phyloP scores from a whole-genome alignment of 202 grass and related monocot genomes.

The Setaria viridis region DNA sequence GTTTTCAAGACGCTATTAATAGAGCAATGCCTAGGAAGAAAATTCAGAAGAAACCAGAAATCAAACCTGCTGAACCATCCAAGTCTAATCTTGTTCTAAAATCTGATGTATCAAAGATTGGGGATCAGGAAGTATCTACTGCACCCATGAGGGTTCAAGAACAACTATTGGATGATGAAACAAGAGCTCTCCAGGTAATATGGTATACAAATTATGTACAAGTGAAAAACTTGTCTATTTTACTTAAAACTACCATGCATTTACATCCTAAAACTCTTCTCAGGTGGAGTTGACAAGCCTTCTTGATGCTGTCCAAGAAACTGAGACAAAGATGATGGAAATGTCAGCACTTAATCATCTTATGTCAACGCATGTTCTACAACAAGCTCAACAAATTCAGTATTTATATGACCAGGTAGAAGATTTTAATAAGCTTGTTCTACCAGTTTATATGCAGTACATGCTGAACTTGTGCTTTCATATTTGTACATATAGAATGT shows the following conservation, averaged over 20 bases:
- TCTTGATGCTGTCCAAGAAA: slow-evolving; percentile 90
- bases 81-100: slow-evolving; percentile 51
- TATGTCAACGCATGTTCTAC: slow-evolving; percentile 94
- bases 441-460: not conserved
- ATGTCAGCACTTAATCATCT: slow-evolving; percentile 96
- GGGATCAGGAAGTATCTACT: slow-evolving; percentile 63
- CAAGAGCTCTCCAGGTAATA: slow-evolving; percentile 75
- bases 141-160: slow-evolving; percentile 75
- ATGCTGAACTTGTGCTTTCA: slow-evolving; percentile 10
- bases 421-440: not conserved
- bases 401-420: slow-evolving; percentile 89
- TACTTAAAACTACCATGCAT: slow-evolving; percentile 26
- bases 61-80: slow-evolving; percentile 56
- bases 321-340: slow-evolving; percentile 96
- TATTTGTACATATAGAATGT: not conserved
- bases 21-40: slow-evolving; percentile 90
- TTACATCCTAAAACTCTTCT: slow-evolving; percentile 23
- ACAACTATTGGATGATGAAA: slow-evolving; percentile 94
- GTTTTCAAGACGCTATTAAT: slow-evolving; percentile 91
- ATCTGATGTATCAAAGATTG: slow-evolving; percentile 61
- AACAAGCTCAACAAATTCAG: slow-evolving; percentile 93
- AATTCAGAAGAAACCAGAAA: slow-evolving; percentile 63
- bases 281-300: slow-evolving; percentile 86
- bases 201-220: slow-evolving; percentile 17
- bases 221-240: slow-evolving; percentile 15